Conservation (phyloP, 169 alveolate genomes). For the Eimeria tenella region DNA sequence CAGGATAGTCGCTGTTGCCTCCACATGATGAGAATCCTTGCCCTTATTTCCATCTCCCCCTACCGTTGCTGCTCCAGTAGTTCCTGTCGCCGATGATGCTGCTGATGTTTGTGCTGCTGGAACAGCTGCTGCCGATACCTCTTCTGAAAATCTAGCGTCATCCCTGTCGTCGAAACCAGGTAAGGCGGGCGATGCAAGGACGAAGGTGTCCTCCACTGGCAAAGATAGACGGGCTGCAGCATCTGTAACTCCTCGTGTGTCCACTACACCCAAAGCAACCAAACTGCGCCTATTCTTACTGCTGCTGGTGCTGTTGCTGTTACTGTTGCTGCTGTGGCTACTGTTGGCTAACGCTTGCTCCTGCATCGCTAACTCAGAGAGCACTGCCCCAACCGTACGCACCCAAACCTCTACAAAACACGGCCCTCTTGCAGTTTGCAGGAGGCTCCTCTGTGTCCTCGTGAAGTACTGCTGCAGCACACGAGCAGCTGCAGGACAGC, state of each 20-base stretch:
- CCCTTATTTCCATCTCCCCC: not conserved
- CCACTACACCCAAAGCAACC: constrained; percentile 48
- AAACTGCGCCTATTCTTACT: constrained; percentile 19
- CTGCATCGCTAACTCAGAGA: constrained; percentile 24
- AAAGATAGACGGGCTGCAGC: constrained; percentile 29
- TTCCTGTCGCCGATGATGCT: not conserved
- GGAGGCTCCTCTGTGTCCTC: constrained; percentile 26
- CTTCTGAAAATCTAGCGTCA: not conserved
- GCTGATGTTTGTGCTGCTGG: not conserved
- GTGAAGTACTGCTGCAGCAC: constrained; percentile 58
- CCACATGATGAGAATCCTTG: not conserved
- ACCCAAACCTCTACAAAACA: constrained; percentile 59
- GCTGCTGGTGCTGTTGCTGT: constrained; percentile 63
- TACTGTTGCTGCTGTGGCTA: constrained; percentile 47
- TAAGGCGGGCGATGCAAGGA: not conserved
- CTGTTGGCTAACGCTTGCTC: not conserved
- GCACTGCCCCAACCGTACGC: constrained; percentile 27
- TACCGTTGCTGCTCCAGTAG: constrained; percentile 10
- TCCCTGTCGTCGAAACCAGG: constrained; percentile 23
- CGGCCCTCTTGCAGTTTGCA: constrained; percentile 32
- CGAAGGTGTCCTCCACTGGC: constrained; percentile 8
- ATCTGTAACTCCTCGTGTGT: constrained; percentile 29
- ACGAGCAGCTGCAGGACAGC: not conserved
- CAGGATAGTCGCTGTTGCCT: not conserved
- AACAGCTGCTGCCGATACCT: constrained; percentile 31